phyloP scores from a whole-genome alignment of 345 rosid genomes.

The Camelina hispida region DNA sequence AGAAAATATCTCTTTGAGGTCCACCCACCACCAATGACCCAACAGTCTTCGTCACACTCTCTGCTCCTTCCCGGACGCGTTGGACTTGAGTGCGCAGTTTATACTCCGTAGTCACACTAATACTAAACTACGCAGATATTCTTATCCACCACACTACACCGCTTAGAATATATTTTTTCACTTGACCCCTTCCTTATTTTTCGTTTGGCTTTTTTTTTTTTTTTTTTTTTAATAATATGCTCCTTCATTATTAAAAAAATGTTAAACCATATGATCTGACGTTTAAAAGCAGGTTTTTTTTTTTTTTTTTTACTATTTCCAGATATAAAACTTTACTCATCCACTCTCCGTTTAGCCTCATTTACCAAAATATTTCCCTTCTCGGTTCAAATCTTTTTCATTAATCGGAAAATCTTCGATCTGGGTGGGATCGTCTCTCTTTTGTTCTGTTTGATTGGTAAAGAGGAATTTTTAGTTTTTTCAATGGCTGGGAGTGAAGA shows the following conservation, averaged over 20 bases:
- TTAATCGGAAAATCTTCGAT: conserved; percentile 15
- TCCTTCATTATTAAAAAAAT: background rate
- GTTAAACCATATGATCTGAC: conserved; percentile 27
- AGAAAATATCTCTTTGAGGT: background rate
- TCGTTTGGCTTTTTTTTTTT: too few species aligned
- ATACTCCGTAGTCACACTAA: background rate
- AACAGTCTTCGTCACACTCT: conserved; percentile 31
- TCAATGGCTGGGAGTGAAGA: conserved; percentile 75
- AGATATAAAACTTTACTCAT: conserved; percentile 25
- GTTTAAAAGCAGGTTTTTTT: conserved; percentile 29
- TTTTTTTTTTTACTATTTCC: conserved; percentile 15
- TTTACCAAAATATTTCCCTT: conserved; percentile 25
- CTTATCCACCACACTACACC: conserved; percentile 33
- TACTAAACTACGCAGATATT: conserved; percentile 33
- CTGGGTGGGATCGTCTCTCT: conserved; percentile 22
- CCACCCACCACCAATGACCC: background rate
- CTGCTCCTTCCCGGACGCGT: conserved; percentile 22
- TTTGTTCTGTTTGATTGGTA: conserved; percentile 21
- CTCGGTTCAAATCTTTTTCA: background rate
- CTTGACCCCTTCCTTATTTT: too few species aligned
- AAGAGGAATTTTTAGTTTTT: background rate
- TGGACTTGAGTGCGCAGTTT: conserved; percentile 23
- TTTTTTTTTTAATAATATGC: too few species aligned
- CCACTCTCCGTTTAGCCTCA: conserved; percentile 3
- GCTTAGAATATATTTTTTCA: too few species aligned